phyloP scores from a whole-genome alignment of 352 stramenopile genomes.

The Phytopythium kandeliae region DNA sequence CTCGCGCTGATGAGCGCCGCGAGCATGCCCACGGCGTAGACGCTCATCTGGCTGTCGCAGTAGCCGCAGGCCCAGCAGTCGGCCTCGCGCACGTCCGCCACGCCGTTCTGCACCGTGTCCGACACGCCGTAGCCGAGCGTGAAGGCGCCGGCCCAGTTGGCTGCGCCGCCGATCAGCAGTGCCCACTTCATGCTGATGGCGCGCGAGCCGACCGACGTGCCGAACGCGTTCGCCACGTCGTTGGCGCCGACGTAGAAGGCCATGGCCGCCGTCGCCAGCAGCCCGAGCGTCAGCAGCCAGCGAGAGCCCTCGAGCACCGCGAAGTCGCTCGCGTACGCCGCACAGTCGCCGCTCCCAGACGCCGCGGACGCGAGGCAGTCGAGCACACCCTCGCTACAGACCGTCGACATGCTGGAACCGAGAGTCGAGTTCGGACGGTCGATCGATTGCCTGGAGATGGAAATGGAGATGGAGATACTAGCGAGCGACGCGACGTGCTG shows the following conservation, averaged over 20 bases:
- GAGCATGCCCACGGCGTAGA: conserved; percentile 68
- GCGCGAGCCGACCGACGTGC: conserved; percentile 70
- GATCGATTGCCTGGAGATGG: neutral
- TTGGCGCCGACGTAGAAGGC: conserved; percentile 59
- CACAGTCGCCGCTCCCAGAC: conserved; percentile 7
- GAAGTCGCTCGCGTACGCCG: conserved; percentile 15
- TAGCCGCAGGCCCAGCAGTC: conserved; percentile 26
- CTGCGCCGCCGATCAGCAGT: conserved; percentile 59
- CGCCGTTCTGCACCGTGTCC: conserved; percentile 56
- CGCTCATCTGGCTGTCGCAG: conserved; percentile 38
- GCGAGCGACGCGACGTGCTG: no score
- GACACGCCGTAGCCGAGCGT: conserved; percentile 74
- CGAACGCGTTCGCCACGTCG: conserved; percentile 86
- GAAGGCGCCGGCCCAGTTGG: conserved; percentile 71
- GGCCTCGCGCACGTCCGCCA: conserved; percentile 14
- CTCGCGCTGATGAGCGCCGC: conserved; percentile 35
- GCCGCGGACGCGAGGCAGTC: conserved; percentile 6
- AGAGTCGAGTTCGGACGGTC: no score
- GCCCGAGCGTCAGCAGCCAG: conserved; percentile 8
- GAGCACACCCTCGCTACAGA: conserved; percentile 10
- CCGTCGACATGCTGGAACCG: conserved; percentile 3
- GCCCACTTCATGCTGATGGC: conserved; percentile 66
- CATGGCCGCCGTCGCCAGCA: conserved; percentile 16
- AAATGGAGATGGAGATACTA: no score
- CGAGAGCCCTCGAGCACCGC: conserved; percentile 11